Base-by-base conservation (phyloP, 78 protist species). In the Emiliania huxleyi region DNA sequence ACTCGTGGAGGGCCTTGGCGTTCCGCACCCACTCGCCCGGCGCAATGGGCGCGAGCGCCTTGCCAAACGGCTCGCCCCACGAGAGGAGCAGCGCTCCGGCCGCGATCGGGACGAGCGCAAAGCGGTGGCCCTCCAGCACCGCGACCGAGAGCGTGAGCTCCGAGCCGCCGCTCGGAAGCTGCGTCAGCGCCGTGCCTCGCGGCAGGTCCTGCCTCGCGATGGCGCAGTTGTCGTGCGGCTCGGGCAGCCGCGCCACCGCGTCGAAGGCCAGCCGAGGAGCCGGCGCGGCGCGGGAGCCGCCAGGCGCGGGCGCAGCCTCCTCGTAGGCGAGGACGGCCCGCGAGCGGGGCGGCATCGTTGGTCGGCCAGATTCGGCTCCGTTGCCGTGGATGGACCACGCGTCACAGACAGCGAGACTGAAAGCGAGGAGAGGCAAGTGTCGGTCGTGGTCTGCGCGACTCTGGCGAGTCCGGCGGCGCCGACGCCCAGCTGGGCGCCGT, bases 51-150 rank as follows among this genome's bases (percentile, higher is more conserved):
- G 38, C 11, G 22, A 49, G 44, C 6, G 93, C 93, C 25, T 15
- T 3, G 77, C 93, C 93, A 21, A 91, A 91, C 8, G 93, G 85
- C 40, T 55, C 40, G 44, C 49, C 55, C 92, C 92, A 90, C 25
- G 92, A 90, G 40, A 35, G 4, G 83, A 90, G 79, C 22, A n/a
- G 40, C 42, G 33, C 81, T 26, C 92, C 92, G 4, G 40, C 37
- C 5, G n/a, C 44, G 42, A 90, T n/a, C 25, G 40, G 45, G 45
- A 1, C n/a, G 37, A 55, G 23, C 22, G 92, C 92, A n/a, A 90
- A 69, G 46, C 92, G 56, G 55, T 90, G 92, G 48, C 92, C 92
- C 23, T 90, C 92, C 23, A 69, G 92, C 23, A 90, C 62, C 11
- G 8, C 43, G 37, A 37, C 35, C 35, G 15, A 12, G 42, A 44